Conservation (phyloP, 2,329 filamentous ascomycete species). For the Fusarium chuoi region DNA sequence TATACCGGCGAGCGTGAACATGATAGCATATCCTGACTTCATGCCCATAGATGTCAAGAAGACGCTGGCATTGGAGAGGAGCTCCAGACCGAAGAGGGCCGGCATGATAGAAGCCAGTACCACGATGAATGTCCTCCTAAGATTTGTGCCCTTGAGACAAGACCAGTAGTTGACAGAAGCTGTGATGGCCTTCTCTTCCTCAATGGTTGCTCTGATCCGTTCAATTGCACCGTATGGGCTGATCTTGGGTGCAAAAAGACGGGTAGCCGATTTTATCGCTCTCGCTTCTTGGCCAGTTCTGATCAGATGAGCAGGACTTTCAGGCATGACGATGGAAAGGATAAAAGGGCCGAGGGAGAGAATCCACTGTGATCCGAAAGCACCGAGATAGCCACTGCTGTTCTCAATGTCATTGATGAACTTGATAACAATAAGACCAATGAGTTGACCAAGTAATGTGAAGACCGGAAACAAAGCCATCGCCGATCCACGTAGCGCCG, state of each 20-base stretch:
- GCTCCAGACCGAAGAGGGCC: constrained; percentile 55
- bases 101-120: constrained; percentile 54
- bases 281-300: constrained; percentile 25
- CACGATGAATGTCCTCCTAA: constrained; percentile 52
- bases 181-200: constrained; percentile 49
- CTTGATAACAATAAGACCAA: constrained; percentile 40
- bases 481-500: constrained; percentile 39
- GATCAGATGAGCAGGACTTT: constrained; percentile 42
- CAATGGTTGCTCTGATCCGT: constrained; percentile 48
- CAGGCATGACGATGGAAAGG: constrained; percentile 42
- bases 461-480: constrained; percentile 46
- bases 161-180: constrained; percentile 51
- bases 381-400: constrained; percentile 37
- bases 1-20: constrained; percentile 60
- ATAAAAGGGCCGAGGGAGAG: constrained; percentile 34
- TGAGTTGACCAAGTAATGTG: constrained; percentile 42
- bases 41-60: constrained; percentile 49
- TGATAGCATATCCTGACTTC: constrained; percentile 46
- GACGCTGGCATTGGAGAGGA: constrained; percentile 55
- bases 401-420: constrained; percentile 34
- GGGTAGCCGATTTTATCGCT: constrained; percentile 30
- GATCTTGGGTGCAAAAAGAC: constrained; percentile 34
- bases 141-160: constrained; percentile 55
- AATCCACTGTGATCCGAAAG: constrained; percentile 43
- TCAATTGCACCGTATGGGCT: constrained; percentile 26